A percentile compares a stretch with the other conserved stretches of the same genome.
Conservation (phyloP, 2,329 filamentous ascomycete species). For the Paecilomyces fulvus region DNA sequence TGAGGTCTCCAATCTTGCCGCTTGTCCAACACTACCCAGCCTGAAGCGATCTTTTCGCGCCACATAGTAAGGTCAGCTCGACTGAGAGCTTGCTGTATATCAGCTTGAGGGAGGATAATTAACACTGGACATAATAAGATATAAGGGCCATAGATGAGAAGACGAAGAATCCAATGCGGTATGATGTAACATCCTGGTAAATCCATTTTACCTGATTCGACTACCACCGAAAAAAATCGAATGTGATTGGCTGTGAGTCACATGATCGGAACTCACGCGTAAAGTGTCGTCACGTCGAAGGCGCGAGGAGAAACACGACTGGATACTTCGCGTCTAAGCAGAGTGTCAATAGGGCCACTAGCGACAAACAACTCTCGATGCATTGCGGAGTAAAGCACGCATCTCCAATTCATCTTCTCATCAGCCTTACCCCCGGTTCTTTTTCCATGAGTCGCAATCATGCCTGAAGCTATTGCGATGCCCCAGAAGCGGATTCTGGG, state of each 20-base stretch:
- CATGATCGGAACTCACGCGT: background rate
- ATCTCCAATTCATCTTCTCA: background rate
- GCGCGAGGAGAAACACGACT: constrained; percentile 13
- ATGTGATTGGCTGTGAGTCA: background rate
- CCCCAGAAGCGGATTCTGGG: constrained; percentile 67
- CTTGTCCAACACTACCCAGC: background rate
- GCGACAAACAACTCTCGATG: background rate
- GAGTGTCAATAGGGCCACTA: background rate
- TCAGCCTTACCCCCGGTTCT: background rate
- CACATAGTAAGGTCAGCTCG: background rate
- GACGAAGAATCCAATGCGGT: background rate
- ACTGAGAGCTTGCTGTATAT: background rate
- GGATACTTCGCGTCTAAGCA: background rate
- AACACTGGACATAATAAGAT: background rate
- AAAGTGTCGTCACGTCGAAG: constrained; percentile 10
- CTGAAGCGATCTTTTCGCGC: background rate
- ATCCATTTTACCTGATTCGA: background rate
- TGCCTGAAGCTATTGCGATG: constrained; percentile 32
- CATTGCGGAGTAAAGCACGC: background rate
- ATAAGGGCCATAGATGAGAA: background rate
- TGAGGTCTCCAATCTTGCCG: background rate
- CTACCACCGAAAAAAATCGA: background rate
- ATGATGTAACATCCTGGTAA: background rate
- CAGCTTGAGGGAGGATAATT: background rate
- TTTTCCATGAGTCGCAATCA: constrained; percentile 16